Percentiles rank a stretch among this genome's conserved stretches.
These are phyloP conservation scores for Colletotrichum sp. DNA, from an alignment of 2,329 filamentous ascomycete genomes.

Conservation along the genomic window DNA sequence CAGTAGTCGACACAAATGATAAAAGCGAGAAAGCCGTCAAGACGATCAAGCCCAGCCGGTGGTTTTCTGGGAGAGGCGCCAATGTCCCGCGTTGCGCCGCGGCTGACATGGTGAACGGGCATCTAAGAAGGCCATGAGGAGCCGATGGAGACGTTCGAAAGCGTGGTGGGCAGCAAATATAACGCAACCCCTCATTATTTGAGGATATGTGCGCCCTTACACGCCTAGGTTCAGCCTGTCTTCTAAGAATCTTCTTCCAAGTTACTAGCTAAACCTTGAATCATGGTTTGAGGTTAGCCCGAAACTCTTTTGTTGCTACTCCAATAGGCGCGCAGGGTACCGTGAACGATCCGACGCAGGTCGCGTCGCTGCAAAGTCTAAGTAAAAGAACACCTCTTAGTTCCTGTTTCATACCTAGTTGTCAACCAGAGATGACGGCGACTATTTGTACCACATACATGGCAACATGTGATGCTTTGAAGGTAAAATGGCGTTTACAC, in stretches of 20 bases:
- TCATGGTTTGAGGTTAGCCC: not conserved
- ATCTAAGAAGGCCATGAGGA: not conserved
- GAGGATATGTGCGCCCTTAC: not conserved
- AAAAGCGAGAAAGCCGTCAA: not conserved
- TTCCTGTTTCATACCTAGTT: not conserved
- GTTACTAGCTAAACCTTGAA: not conserved
- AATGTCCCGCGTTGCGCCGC: not conserved
- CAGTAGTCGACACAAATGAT: not conserved
- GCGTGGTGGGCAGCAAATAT: not conserved
- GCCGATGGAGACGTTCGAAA: not conserved
- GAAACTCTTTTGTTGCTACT: not conserved
- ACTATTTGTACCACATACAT: not conserved
- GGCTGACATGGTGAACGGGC: not conserved
- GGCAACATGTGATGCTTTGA: not conserved
- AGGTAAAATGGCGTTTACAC: not conserved
- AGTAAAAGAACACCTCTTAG: not conserved
- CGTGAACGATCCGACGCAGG: not conserved
- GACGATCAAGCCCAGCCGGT: not conserved
- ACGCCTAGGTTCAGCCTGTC: not conserved
- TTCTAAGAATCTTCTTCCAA: not conserved
- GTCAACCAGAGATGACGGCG: not conserved
- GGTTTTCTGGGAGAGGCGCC: not conserved
- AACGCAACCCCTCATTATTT: not conserved
- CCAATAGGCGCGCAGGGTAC: not conserved
- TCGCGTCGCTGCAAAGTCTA: not conserved